phyloP scores from a whole-genome alignment of 129 eudicot genomes.

The Silybum marianum region DNA sequence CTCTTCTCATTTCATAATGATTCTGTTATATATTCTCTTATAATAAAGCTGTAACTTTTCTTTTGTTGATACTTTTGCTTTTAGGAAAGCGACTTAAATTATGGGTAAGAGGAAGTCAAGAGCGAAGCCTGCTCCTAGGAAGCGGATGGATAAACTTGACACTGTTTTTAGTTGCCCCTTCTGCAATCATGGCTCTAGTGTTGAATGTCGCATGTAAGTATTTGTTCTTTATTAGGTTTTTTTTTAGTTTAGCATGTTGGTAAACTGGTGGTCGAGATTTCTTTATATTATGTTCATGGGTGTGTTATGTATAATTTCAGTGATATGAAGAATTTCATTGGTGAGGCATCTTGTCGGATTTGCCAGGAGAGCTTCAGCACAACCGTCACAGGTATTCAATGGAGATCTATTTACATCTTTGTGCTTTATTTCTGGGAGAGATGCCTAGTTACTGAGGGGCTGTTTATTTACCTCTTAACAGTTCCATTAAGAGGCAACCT shows the following conservation, averaged over 20 bases:
- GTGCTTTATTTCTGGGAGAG: neutral
- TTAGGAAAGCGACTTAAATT: slow-evolving; percentile 17
- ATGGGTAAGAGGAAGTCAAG: slow-evolving; percentile 97
- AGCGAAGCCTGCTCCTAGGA: slow-evolving; percentile 89
- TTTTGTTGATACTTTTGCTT: neutral
- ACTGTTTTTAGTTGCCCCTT: slow-evolving; percentile 94
- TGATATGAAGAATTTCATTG: slow-evolving; percentile 93
- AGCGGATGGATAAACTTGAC: slow-evolving; percentile 91
- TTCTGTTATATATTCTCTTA: neutral
- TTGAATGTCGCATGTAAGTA: slow-evolving; percentile 89
- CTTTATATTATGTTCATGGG: neutral
- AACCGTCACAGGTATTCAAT: slow-evolving; percentile 61
- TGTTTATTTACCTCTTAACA: too few species aligned
- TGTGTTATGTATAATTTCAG: slow-evolving; percentile 40
- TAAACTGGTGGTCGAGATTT: neutral
- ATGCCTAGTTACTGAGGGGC: neutral
- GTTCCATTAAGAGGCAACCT: too few species aligned
- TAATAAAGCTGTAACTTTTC: neutral
- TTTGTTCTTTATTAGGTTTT: neutral
- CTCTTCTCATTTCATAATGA: neutral
- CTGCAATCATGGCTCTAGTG: slow-evolving; percentile 92
- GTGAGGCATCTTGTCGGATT: slow-evolving; percentile 83
- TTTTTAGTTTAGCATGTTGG: neutral
- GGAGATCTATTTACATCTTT: neutral
- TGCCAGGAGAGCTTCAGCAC: slow-evolving; percentile 96